Base-by-base conservation (phyloP, 2,329 filamentous ascomycete genomes). In the Colletotrichum costaricense region DNA sequence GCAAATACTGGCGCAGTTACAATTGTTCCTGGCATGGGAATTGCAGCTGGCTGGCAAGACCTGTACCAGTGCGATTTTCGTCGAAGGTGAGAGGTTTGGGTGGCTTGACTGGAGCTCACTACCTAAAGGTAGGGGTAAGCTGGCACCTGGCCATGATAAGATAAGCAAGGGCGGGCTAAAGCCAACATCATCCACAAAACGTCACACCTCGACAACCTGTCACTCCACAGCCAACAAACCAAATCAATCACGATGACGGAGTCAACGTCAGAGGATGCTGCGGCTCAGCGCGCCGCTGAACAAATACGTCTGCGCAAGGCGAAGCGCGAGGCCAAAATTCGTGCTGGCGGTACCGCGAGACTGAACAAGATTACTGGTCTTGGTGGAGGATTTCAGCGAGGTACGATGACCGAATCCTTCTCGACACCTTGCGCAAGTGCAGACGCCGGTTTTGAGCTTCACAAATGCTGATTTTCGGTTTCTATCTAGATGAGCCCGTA, bases 281-380 rank as follows among this genome's bases (percentile, higher is more conserved):
- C 86, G 2, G 85, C 88, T 16, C 84, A 86, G 72, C 84, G 88
- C 74, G 89, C 90, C 3, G 84, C 87, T 30, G 90, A 93, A 75
- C 92, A 94, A 82, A 92, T 92, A 49, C 91, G 93, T 59, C 86
- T 94, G 71, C 92, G 94, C 77, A 94, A 95, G 82, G 93, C 95
- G 81, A 91, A 93, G 52, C 89, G 94, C 62, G 92, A 95, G 81
- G 93, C 93, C 71, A 96, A 95, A 86, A 91, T 95, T 83, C 90
- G 89, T 78, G 90, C 92, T 63, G 91, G 92, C 73, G 94, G 93
- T 70, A 89, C 91, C 22, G 88, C 91, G 52, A 86, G 94, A 74
- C 84, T 97, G 74, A 92, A 93, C 78, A 93, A 89, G 81, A 97
- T 97, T 81, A 94, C 92, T 14, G 91, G 92, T 1, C 83, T 94